A percentile compares a stretch with the other conserved stretches of the same genome.
Conservation (phyloP, 345 rosid genomes). For the Salix koriyanagi region DNA sequence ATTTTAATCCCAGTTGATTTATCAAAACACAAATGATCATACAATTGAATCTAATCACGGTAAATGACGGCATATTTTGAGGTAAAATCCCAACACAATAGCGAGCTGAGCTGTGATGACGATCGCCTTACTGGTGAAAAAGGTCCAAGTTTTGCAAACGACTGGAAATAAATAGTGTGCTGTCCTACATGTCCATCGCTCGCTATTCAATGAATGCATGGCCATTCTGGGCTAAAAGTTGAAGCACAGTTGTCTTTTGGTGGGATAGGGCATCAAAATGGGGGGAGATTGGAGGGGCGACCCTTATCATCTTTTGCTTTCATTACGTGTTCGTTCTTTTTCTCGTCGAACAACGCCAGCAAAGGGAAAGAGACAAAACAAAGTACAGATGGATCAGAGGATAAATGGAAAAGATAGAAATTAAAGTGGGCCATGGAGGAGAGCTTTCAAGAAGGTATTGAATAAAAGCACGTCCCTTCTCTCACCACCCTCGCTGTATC, state of each 20-base stretch:
- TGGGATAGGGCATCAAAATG: background rate
- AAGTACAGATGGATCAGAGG: conserved; percentile 26
- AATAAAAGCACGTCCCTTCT: conserved; percentile 9
- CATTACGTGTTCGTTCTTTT: background rate
- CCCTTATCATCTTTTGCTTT: background rate
- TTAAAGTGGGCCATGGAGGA: background rate
- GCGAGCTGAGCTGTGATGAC: no score
- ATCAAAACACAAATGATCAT: no score
- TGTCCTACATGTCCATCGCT: background rate
- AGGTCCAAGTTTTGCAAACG: background rate
- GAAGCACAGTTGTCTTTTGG: background rate
- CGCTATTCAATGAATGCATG: background rate
- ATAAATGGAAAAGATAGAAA: background rate
- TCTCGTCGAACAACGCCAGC: background rate
- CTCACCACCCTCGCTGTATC: background rate
- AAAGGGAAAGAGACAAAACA: conserved; percentile 23
- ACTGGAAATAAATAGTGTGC: background rate
- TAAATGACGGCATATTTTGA: no score
- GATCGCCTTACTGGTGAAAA: no score
- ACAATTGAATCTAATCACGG: no score
- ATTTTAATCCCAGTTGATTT: no score
- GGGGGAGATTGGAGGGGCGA: no score
- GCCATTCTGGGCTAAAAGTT: background rate
- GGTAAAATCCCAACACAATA: no score
- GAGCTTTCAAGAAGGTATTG: conserved; percentile 10